Conservation (phyloP, 2,329 filamentous ascomycete genomes). For the Alternaria triticimaculans region DNA sequence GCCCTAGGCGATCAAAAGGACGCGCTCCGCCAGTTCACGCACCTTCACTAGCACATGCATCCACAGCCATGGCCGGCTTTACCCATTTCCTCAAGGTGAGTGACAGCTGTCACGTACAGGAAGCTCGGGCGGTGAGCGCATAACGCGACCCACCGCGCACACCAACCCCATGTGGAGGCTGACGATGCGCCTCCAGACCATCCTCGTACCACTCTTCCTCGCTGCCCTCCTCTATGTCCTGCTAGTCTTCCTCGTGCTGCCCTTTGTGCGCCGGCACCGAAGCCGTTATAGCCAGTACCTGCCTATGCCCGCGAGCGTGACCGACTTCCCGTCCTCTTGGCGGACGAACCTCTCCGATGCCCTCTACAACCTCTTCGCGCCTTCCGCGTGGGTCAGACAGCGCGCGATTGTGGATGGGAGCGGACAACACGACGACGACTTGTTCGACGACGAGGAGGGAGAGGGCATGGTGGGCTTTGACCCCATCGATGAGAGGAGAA, state of each 20-base stretch:
- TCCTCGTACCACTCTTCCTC: constrained; percentile 55
- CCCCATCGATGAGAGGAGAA: constrained; percentile 42
- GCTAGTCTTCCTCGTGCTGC: constrained; percentile 51
- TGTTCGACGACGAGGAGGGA: constrained; percentile 55
- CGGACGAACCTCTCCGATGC: constrained; percentile 47
- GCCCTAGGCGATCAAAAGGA: constrained; percentile 4
- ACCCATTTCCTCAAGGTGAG: constrained; percentile 45
- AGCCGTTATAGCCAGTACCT: constrained; percentile 54
- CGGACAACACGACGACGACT: constrained; percentile 45
- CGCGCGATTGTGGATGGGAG: constrained; percentile 40
- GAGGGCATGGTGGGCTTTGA: constrained; percentile 57
- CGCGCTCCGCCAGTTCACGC: constrained; percentile 4
- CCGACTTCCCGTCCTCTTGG: constrained; percentile 29
- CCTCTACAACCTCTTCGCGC: constrained; percentile 42
- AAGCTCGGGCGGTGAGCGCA: not conserved
- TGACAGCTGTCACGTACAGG: constrained; percentile 1
- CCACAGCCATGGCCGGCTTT: constrained; percentile 40
- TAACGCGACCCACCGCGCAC: not conserved
- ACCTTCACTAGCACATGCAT: constrained; percentile 10
- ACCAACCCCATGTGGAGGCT: not conserved
- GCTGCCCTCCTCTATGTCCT: constrained; percentile 52
- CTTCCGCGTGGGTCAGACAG: constrained; percentile 35
- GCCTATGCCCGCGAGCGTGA: constrained; percentile 45
- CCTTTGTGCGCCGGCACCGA: constrained; percentile 54
- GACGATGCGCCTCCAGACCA: constrained; percentile 39